Evolutionary conservation across 306 rosid genomes (phyloP).

Genomic region (Chamaecrista fasciculata): DNA sequence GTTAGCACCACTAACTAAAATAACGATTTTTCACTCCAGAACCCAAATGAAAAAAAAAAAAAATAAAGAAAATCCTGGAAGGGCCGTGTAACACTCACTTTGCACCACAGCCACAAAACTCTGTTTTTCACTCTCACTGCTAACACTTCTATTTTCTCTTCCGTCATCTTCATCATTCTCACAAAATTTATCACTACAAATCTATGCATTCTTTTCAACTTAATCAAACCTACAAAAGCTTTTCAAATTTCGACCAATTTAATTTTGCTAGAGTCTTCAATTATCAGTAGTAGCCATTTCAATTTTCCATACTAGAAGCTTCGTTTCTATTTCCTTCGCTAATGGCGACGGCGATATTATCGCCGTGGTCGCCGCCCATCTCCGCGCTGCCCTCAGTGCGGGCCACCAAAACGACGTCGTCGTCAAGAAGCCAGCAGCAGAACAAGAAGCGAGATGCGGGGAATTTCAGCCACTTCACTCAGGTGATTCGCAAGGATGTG

Average conservation of each 20-base stretch:
- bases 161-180: background rate
- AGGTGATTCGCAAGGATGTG: constrained; percentile 66
- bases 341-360: constrained; percentile 43
- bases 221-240: background rate
- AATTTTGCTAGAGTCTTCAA: background rate
- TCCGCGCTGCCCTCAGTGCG: constrained; percentile 31
- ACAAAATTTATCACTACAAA: background rate
- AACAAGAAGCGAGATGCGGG: constrained; percentile 46
- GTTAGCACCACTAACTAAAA: too few relatives aligned
- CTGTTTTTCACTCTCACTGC: background rate
- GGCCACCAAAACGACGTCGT: constrained; percentile 18
- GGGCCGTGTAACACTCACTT: background rate
- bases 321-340: constrained; percentile 1
- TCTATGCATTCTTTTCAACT: background rate
- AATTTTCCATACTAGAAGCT: background rate
- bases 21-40: background rate
- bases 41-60: too few relatives aligned
- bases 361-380: constrained; percentile 29
- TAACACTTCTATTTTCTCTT: background rate
- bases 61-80: too few relatives aligned
- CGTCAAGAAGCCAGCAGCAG: constrained; percentile 17
- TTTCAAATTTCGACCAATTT: background rate
- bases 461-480: constrained; percentile 59
- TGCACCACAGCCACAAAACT: background rate
- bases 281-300: background rate